Evolutionary conservation across 805 yeast genomes (phyloP), one percentile per base, ranked within the genome.

Genomic region (Ogataea saltuana): DNA sequence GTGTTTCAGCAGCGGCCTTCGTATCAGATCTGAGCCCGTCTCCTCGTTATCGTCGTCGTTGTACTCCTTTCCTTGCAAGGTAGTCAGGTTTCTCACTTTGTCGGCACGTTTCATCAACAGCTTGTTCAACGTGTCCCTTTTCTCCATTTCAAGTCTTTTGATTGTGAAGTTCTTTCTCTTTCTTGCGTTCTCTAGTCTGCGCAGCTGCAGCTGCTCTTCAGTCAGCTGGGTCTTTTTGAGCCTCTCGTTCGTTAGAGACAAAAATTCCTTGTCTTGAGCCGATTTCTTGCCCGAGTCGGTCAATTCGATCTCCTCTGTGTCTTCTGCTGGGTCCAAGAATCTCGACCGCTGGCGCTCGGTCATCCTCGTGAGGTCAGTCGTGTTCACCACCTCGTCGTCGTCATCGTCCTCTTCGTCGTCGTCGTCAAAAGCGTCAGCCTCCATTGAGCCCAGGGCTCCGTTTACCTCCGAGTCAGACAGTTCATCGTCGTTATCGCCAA

Each of bases 91-190:
- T 51, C 85, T 70, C 1, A 80, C 77, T 59, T 85, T 85, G 36
- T 79, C 80, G 0, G 97, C 96, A 50, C 96, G 75, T 63, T 90
- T 81, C 64, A 87, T 83, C 50, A 91, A 70, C 50, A 91, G 69
- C 61, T 87, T 88, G 62, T 91, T 91, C 51, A 91, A 73, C 0
- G 97, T 90, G 51, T 91, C 97, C 58, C 83, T 78, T 61, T 93
- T 93, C 64, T 93, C 98, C 62, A 88, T 97, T 58, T 90, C 97
- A 30, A 88, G 67, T 50, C 84, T 80, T 66, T 84, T 83, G 56
- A 83, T 89, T 53, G 83, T 81, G 55, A 88, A 75, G 59, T 91
- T 90, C 62, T 85, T 86, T 51, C 99, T 74, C 63, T 89, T 80
- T 55, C 98, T 76, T 0, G 97, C 91, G 55, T 80, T 82, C 61